Evolutionary conservation across 2,329 filamentous ascomycete species (phyloP), one percentile per base, ranked within the genome.

Genomic region (Xylariales sp.): DNA sequence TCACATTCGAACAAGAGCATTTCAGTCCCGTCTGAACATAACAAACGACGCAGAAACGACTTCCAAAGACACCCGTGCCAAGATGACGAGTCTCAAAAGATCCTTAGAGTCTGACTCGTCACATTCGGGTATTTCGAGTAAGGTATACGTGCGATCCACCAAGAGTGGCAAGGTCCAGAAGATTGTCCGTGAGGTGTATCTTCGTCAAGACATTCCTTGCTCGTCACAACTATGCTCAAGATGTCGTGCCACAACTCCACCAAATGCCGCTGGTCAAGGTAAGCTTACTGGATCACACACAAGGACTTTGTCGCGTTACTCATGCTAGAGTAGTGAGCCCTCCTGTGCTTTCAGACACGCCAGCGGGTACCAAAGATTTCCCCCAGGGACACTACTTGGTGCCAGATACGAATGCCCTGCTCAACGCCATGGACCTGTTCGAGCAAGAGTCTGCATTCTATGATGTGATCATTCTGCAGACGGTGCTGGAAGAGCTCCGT

Each of bases 141-240:
- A 97, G 69, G 82, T 94, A 55, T 98, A 94, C 60, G 87, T 98
- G 49, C 80, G 93, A 46, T 96, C 93, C 19, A 95, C 91, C 35
- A 90, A 88, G 66, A 93, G 82, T 64, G 93, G 93, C 65, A 96
- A 96, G 70, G 91, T 97, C 46, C 93, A 97, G 65, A 98, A 98
- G 74, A 94, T 98, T 58, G 93, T 98, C 51, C 82, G 90, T 57
- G 93, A 98, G 71, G 77, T 97, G 49, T 98, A 98, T 66, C 75
- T 98, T 47, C 82, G 93, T 63, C 87, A 91, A 68, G 93, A 98
- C 63, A 97, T 98, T 58, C 91, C 93, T 37, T 98, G 93, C 70
- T 96, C 91, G 24, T 97, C 91, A 19, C 86, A 84, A 63, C 72
- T 98, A 32, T 98, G 93, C 70, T 76, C 76, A 47, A 68, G 66